Conservation (phyloP, 1,284 basidiomycete species). For the Sutorius eximius region DNA sequence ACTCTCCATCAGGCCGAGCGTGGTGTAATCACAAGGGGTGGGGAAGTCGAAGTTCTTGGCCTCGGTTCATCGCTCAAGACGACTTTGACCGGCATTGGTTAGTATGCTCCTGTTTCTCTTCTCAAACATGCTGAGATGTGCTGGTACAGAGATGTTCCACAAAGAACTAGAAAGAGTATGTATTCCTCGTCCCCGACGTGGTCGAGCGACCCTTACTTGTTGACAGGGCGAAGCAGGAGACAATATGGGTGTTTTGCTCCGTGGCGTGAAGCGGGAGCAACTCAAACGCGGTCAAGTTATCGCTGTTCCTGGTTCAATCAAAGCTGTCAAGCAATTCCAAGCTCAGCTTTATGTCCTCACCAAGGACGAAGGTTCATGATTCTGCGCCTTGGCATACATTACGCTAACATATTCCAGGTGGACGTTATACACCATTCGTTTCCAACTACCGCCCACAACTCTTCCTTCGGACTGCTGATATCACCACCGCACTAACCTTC, state of each 20-base stretch:
- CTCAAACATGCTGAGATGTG: slow-evolving; percentile 7
- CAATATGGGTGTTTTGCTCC: slow-evolving; percentile 98
- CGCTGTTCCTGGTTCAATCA: slow-evolving; percentile 89
- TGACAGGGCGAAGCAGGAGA: slow-evolving; percentile 92
- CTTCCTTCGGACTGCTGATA: slow-evolving; percentile 95
- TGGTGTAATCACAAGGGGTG: slow-evolving; percentile 89
- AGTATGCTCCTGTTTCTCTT: slow-evolving; percentile 25
- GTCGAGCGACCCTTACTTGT: slow-evolving; percentile 1
- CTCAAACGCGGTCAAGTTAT: slow-evolving; percentile 93
- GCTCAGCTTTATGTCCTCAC: slow-evolving; percentile 93
- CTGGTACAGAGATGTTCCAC: slow-evolving; percentile 91
- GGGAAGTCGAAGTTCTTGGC: slow-evolving; percentile 94
- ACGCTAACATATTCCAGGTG: slow-evolving; percentile 44
- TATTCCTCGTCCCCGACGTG: neutral
- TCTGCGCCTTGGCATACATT: neutral
- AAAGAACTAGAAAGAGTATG: slow-evolving; percentile 93
- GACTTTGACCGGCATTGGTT: slow-evolving; percentile 93
- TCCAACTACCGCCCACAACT: slow-evolving; percentile 95
- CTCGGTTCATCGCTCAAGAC: slow-evolving; percentile 87
- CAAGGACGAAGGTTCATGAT: slow-evolving; percentile 74
- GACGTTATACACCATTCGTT: slow-evolving; percentile 98
- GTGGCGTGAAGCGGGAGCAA: slow-evolving; percentile 98
- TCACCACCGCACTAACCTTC: slow-evolving; percentile 86
- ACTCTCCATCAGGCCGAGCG: slow-evolving; percentile 75
- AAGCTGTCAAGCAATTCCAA: slow-evolving; percentile 91